These are phyloP conservation scores for Aspergillus heteromorphus DNA, from an alignment of 495 filamentous ascomycete genomes.

Conservation along the genomic window DNA sequence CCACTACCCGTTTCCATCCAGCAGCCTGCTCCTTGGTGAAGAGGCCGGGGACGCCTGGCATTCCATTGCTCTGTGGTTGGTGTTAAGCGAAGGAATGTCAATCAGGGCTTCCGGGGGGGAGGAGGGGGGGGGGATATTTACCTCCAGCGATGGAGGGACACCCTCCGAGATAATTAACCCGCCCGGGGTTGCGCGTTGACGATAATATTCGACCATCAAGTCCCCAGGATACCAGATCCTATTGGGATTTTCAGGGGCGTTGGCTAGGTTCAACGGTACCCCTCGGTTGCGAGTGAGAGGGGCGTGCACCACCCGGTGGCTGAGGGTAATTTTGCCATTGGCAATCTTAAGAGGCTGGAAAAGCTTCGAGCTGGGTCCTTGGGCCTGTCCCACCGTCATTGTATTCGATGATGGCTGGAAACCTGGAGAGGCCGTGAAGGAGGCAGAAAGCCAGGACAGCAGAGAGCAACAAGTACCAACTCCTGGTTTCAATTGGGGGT, in stretches of 20 bases:
- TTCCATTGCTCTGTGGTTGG: constrained; percentile 16
- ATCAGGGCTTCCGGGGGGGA: not conserved
- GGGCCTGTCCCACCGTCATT: constrained; percentile 23
- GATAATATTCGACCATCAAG: constrained; percentile 50
- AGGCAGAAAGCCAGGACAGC: no score
- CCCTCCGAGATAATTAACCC: constrained; percentile 53
- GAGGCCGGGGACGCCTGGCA: constrained; percentile 47
- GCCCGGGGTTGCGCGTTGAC: constrained; percentile 47
- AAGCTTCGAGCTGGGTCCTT: constrained; percentile 30
- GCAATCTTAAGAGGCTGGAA: constrained; percentile 50
- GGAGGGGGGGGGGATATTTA: constrained; percentile 4
- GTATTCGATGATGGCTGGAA: constrained; percentile 1
- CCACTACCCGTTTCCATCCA: constrained; percentile 47
- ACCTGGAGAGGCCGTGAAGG: not conserved
- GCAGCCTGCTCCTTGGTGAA: constrained; percentile 40
- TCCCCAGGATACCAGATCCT: constrained; percentile 42
- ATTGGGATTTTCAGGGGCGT: constrained; percentile 40
- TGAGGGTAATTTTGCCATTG: constrained; percentile 44
- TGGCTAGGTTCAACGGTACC: constrained; percentile 29
- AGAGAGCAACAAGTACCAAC: no score
- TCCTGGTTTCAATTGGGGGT: no score
- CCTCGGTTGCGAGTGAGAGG: constrained; percentile 52
- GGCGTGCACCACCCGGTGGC: constrained; percentile 51
- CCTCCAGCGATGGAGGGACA: constrained; percentile 45
- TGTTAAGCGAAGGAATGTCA: not conserved